These are phyloP conservation scores for thale cress (Arabidopsis thaliana) DNA, from an alignment of 345 rosid species.

Conservation along the genomic window DNA sequence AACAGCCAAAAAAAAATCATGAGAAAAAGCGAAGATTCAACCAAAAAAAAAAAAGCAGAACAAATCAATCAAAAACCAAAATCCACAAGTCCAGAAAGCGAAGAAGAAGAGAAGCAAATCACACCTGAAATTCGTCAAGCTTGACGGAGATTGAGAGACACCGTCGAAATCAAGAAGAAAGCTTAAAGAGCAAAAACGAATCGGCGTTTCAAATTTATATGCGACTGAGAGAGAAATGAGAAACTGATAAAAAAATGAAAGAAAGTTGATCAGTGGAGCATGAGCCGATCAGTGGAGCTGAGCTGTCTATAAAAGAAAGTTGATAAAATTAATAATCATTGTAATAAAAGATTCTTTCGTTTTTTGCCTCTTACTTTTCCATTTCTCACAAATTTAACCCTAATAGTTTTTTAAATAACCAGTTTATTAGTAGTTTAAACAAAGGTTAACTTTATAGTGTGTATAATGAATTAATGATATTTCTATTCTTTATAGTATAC, in stretches of 20 bases:
- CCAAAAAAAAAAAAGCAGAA: not conserved
- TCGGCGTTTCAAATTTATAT: conserved; percentile 31
- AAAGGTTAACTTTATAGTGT: not conserved
- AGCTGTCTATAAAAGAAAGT: conserved; percentile 30
- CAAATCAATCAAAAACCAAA: not conserved
- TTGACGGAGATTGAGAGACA: conserved; percentile 1
- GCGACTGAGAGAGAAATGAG: conserved; percentile 1
- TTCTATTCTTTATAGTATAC: not conserved
- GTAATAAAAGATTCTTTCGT: conserved; percentile 1
- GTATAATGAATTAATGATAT: not conserved
- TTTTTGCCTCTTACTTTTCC: conserved; percentile 27
- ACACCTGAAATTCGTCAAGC: conserved; percentile 33
- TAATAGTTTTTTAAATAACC: not conserved
- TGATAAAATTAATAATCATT: conserved; percentile 15
- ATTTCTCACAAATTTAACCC: conserved; percentile 9
- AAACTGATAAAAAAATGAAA: not conserved
- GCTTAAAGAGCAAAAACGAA: conserved; percentile 8
- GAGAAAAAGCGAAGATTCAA: not conserved
- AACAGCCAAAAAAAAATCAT: conserved; percentile 2
- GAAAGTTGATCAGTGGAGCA: not conserved
- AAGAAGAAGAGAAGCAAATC: conserved; percentile 9
- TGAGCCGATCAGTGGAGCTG: conserved; percentile 43
- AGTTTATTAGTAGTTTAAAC: not conserved
- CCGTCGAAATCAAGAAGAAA: not conserved
- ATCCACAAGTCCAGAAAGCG: not conserved